phyloP scores from a whole-genome alignment of 2,329 filamentous ascomycete species.

The Huntiella moniliformis region DNA sequence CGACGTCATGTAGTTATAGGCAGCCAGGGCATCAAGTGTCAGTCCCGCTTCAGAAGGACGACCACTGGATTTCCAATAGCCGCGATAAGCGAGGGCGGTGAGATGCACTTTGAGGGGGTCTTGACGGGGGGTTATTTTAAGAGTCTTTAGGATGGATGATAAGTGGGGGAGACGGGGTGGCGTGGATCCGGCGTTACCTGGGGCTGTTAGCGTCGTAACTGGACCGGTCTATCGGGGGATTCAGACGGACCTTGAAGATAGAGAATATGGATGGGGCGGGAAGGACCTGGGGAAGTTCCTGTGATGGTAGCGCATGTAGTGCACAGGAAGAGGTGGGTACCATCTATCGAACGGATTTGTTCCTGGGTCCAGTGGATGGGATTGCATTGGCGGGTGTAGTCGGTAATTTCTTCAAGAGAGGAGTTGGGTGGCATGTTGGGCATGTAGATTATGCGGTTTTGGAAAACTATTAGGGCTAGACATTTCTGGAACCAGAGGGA shows the following conservation, averaged over 20 bases:
- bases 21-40: constrained; percentile 46
- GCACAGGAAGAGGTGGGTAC: constrained; percentile 43
- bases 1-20: constrained; percentile 21
- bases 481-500: constrained; percentile 50
- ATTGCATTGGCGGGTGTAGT: constrained; percentile 40
- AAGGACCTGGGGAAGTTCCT: constrained; percentile 5
- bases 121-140: constrained; percentile 22
- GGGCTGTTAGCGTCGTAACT: constrained; percentile 9
- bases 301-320: constrained; percentile 25
- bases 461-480: constrained; percentile 55
- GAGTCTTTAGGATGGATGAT: constrained; percentile 30
- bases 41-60: constrained; percentile 53
- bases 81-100: constrained; percentile 44
- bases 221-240: background rate
- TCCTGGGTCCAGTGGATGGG: constrained; percentile 51
- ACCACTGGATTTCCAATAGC: constrained; percentile 62
- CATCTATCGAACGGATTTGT: constrained; percentile 40
- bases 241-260: constrained; percentile 34
- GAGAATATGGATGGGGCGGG: constrained; percentile 28
- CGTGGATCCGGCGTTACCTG: constrained; percentile 40
- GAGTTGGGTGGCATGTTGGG: constrained; percentile 55
- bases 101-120: constrained; percentile 26
- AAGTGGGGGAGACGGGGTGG: constrained; percentile 38
- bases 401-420: constrained; percentile 44
- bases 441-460: constrained; percentile 71